Conservation (phyloP, 805 yeast species). For the Lipomyces mesembrius region DNA sequence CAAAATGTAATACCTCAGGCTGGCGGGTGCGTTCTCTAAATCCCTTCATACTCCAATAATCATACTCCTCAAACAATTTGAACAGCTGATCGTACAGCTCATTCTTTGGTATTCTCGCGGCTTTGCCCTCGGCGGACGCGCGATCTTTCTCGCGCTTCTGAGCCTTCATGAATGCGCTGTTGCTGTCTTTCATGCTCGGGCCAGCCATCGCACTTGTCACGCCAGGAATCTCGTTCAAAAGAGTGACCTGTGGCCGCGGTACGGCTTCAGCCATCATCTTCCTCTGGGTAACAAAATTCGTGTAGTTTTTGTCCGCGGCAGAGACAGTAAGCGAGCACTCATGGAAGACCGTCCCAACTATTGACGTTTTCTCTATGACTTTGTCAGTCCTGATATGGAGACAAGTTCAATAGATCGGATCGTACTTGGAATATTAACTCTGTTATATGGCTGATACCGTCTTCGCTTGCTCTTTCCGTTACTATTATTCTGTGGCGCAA, state of each 20-base stretch:
- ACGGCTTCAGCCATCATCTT: slow-evolving; percentile 52
- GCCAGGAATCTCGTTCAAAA: slow-evolving; percentile 81
- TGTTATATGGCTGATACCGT: slow-evolving; percentile 35
- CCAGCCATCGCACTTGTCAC: slow-evolving; percentile 86
- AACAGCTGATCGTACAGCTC: slow-evolving; percentile 87
- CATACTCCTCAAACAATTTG: slow-evolving; percentile 89
- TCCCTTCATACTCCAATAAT: slow-evolving; percentile 95
- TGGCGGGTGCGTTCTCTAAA: slow-evolving; percentile 91
- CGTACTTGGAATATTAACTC: slow-evolving; percentile 39
- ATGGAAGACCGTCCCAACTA: slow-evolving; percentile 86
- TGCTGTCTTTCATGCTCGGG: slow-evolving; percentile 72
- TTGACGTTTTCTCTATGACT: slow-evolving; percentile 63
- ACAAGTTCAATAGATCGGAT: background rate
- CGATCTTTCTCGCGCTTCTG: slow-evolving; percentile 44
- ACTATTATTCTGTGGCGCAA: slow-evolving; percentile 7
- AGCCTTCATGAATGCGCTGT: slow-evolving; percentile 66
- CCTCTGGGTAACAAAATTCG: slow-evolving; percentile 63
- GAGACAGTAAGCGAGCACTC: slow-evolving; percentile 70
- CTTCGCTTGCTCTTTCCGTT: slow-evolving; percentile 10
- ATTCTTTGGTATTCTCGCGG: slow-evolving; percentile 91
- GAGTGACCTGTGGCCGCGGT: slow-evolving; percentile 67
- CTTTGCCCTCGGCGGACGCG: slow-evolving; percentile 70
- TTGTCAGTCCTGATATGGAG: background rate
- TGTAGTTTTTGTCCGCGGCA: slow-evolving; percentile 69
- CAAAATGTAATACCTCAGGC: slow-evolving; percentile 63